Percentiles rank a stretch among this genome's conserved stretches.
Conservation (phyloP, 208 protist species). For the Trypanosoma mega region DNA sequence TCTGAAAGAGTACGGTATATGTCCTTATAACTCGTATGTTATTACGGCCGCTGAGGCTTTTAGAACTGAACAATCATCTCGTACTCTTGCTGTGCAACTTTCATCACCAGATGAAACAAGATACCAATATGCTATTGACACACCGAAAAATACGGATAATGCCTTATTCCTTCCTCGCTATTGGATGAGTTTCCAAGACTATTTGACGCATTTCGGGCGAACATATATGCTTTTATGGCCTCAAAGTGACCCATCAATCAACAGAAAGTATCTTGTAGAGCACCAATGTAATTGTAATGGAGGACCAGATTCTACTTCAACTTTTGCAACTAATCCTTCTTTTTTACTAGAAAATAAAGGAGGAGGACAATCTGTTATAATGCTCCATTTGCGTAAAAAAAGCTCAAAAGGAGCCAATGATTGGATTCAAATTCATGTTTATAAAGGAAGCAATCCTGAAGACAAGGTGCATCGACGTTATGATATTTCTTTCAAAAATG, state of each 20-base stretch:
- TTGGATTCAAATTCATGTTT: slow-evolving; percentile 37
- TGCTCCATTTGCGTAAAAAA: slow-evolving; percentile 32
- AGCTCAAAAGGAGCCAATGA: slow-evolving; percentile 14
- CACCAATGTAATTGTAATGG: slow-evolving; percentile 21
- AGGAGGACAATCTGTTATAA: slow-evolving; percentile 27
- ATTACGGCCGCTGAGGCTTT: slow-evolving; percentile 25
- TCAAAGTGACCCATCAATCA: slow-evolving; percentile 39
- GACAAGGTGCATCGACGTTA: slow-evolving; percentile 26
- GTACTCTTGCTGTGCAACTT: slow-evolving; percentile 31
- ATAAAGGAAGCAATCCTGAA: slow-evolving; percentile 13
- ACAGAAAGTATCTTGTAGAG: slow-evolving; percentile 34
- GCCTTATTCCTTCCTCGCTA: slow-evolving; percentile 36
- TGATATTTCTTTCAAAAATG: slow-evolving; percentile 49
- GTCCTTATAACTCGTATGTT: slow-evolving; percentile 34
- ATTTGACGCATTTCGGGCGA: slow-evolving; percentile 44
- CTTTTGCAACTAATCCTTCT: slow-evolving; percentile 53
- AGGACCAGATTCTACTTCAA: slow-evolving; percentile 21
- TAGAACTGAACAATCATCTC: slow-evolving; percentile 21
- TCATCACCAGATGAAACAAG: slow-evolving; percentile 19
- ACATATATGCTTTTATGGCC: slow-evolving; percentile 56
- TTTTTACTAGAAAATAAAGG: slow-evolving; percentile 53
- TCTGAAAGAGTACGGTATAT: slow-evolving; percentile 27
- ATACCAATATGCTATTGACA: slow-evolving; percentile 20
- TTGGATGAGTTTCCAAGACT: slow-evolving; percentile 68
- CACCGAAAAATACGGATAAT: slow-evolving; percentile 8